These are phyloP conservation scores for Amylostereum areolatum DNA, from an alignment of 1,284 basidiomycete genomes.

Conservation along the genomic window DNA sequence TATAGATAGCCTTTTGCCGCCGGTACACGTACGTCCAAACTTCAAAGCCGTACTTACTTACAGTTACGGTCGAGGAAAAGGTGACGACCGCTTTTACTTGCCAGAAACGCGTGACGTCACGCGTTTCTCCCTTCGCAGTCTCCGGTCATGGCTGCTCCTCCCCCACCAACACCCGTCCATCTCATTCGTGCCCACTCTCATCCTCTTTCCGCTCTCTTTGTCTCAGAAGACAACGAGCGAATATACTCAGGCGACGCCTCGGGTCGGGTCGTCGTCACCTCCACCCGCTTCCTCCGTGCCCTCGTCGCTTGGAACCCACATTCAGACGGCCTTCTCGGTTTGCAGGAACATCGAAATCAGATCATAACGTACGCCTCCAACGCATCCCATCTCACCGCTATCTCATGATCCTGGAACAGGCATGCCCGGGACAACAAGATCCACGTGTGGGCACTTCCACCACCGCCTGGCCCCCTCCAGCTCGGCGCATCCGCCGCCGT, in stretches of 20 bases:
- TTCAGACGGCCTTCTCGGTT: constrained; percentile 63
- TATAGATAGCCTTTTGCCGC: too few relatives aligned
- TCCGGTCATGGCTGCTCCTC: constrained; percentile 16
- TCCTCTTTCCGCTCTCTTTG: constrained; percentile 48
- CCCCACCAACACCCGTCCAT: constrained; percentile 59
- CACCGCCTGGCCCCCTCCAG: constrained; percentile 32
- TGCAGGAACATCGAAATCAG: constrained; percentile 63
- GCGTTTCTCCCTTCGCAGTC: not conserved
- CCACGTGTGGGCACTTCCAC: constrained; percentile 57
- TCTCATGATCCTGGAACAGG: constrained; percentile 30
- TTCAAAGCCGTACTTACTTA: too few relatives aligned
- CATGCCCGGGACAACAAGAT: constrained; percentile 85
- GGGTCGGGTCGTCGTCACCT: constrained; percentile 68
- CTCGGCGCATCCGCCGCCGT: constrained; percentile 53
- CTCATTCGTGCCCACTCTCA: constrained; percentile 68
- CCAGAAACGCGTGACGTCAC: not conserved
- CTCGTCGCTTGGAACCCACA: constrained; percentile 77
- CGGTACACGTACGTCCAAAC: too few relatives aligned
- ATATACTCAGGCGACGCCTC: constrained; percentile 79
- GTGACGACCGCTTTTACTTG: too few relatives aligned
- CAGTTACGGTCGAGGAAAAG: too few relatives aligned
- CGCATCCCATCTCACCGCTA: not conserved
- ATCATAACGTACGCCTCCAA: constrained; percentile 62
- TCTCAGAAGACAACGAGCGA: constrained; percentile 67
- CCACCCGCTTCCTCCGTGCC: constrained; percentile 65